Conservation (phyloP, 2,329 filamentous ascomycete genomes). For the Coniochaeta hoffmannii region DNA sequence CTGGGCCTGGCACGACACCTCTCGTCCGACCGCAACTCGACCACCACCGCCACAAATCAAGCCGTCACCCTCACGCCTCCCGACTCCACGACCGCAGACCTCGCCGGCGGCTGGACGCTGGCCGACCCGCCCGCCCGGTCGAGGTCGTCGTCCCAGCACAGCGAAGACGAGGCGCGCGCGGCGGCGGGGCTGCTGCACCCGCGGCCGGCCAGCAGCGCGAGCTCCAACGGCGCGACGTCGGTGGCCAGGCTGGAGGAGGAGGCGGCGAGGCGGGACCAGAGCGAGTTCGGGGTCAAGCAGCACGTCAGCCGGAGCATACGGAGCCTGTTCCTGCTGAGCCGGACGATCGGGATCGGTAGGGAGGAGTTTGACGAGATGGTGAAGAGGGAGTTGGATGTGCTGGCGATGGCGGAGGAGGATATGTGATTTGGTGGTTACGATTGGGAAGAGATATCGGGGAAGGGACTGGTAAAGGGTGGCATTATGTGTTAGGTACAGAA, state of each 20-base stretch:
- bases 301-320: slow-evolving; percentile 72
- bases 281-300: slow-evolving; percentile 65
- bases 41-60: slow-evolving; percentile 14
- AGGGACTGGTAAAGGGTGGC: too few species aligned
- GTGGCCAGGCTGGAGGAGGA: slow-evolving; percentile 55
- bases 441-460: too few species aligned
- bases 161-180: slow-evolving; percentile 29
- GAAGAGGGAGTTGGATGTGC: slow-evolving; percentile 61
- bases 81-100: background rate
- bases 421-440: slow-evolving; percentile 5
- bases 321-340: slow-evolving; percentile 66
- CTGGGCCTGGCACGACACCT: slow-evolving; percentile 20
- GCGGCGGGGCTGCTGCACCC: slow-evolving; percentile 39
- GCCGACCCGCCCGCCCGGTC: slow-evolving; percentile 31
- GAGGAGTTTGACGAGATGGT: slow-evolving; percentile 70
- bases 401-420: slow-evolving; percentile 60
- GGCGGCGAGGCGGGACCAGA: slow-evolving; percentile 47
- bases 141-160: slow-evolving; percentile 20
- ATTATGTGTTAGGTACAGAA: too few species aligned
- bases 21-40: background rate
- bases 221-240: slow-evolving; percentile 46
- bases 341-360: slow-evolving; percentile 63
- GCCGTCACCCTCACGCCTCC: background rate
- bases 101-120: slow-evolving; percentile 32
- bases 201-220: slow-evolving; percentile 50